Base-by-base conservation (phyloP, 2,329 filamentous ascomycete genomes). In the Ploettnerulaceae sp. region DNA sequence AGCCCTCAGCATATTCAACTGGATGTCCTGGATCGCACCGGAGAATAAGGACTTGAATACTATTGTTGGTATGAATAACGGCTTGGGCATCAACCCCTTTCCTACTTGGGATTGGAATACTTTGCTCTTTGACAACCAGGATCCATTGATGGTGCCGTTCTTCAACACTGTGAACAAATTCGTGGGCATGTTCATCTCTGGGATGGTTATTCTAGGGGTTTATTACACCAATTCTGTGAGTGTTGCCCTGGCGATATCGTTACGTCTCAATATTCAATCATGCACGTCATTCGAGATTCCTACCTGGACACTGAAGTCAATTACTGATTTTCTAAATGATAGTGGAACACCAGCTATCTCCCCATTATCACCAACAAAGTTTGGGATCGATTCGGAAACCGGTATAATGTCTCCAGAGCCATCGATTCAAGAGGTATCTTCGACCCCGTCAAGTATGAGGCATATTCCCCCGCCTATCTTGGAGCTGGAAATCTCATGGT, bases 151-250 rank as follows among this genome's bases (percentile, higher is more conserved):
- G 79, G 77, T 82, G 59, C 84, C 82, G 9, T 86, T 86, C 53
- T 82, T 79, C 51, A 89, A 88, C 60, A 85, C 81, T 0, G 62
- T 84, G 29, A 89, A 88, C 60, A 85, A 81, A 0, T 77, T 86
- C 28, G 81, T 82, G 7, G 76, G 86, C n/a, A 34, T 33, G 35
- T 46, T 46, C 14, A 5, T 46, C 7, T 37, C 36, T 4, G 20
- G 12, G 9, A 40, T 46, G 17, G 24, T 69, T 82, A 2, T 26
- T 74, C 1, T 88, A 9, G 44, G 25, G 4, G 9, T 46, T 5
- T 83, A 87, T 61, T 89, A 81, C 59, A 75, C 70, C 5, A 78
- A 78, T 11, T 68, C 71, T n/a, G n/a, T n/a, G n/a, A n/a, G n/a
- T n/a, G n/a, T n/a, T n/a, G n/a, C n/a, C n/a, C n/a, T n/a, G n/a